These are phyloP conservation scores for Przewalskia tangutica DNA, from an alignment of 257 asterid species.

Conservation along the genomic window DNA sequence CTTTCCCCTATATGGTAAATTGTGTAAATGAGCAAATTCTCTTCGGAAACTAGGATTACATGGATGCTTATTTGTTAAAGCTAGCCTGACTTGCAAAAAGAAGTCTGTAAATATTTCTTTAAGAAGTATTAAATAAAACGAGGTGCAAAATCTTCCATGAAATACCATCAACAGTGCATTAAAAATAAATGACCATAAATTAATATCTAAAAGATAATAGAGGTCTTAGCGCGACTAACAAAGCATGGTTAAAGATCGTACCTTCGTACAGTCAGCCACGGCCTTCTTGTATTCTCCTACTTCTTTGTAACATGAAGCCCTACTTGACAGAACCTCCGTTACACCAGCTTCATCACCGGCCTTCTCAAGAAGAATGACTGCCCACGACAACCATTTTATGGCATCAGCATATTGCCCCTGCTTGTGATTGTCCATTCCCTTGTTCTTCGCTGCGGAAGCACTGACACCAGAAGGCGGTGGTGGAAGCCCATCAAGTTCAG, in stretches of 20 bases:
- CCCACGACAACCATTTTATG: constrained; percentile 80
- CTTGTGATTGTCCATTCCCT: constrained; percentile 57
- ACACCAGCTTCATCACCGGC: constrained; percentile 36
- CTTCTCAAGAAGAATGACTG: constrained; percentile 61
- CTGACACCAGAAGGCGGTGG: constrained; percentile 79
- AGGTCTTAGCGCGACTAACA: background rate
- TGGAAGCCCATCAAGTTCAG: constrained; percentile 92
- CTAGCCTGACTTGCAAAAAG: background rate
- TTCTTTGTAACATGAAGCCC: constrained; percentile 95
- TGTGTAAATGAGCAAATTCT: background rate
- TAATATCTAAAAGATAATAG: background rate
- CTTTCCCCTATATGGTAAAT: background rate
- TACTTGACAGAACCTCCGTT: constrained; percentile 41
- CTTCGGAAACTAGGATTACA: background rate
- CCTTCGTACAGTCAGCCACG: constrained; percentile 98
- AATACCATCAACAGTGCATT: background rate
- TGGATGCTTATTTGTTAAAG: background rate
- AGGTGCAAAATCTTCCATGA: background rate
- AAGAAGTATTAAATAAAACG: background rate
- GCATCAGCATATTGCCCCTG: constrained; percentile 96
- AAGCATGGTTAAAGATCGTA: constrained; percentile 10
- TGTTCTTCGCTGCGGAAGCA: constrained; percentile 60
- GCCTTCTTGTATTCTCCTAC: constrained; percentile 99
- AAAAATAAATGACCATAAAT: background rate
- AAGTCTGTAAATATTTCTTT: background rate